Evolutionary conservation across 768 basidiomycete genomes (phyloP).

Genomic region (Agrocybe chaxingu): DNA sequence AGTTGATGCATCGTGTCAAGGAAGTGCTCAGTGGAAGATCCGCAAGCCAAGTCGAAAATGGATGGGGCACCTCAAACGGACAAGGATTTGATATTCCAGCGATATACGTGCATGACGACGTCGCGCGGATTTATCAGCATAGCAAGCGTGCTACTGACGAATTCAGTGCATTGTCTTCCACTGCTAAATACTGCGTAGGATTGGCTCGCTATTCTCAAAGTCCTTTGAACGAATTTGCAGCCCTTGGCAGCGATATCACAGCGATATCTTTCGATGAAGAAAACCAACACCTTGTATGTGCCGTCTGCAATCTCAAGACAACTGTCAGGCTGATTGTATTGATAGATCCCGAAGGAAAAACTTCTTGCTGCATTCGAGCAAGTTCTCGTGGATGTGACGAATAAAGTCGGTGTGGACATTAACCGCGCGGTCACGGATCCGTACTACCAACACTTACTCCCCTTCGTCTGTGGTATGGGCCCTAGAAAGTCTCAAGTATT

Average conservation of each 20-base stretch:
- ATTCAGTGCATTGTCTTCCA: slow-evolving; percentile 71
- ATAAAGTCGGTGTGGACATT: slow-evolving; percentile 93
- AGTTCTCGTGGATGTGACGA: slow-evolving; percentile 84
- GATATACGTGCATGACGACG: slow-evolving; percentile 84
- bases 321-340: not conserved
- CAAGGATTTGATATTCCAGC: slow-evolving; percentile 63
- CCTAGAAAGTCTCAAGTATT: slow-evolving; percentile 89
- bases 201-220: slow-evolving; percentile 91
- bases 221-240: slow-evolving; percentile 92
- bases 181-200: slow-evolving; percentile 90
- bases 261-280: slow-evolving; percentile 84
- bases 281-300: slow-evolving; percentile 77
- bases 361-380: slow-evolving; percentile 79
- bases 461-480: slow-evolving; percentile 90
- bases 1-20: slow-evolving; percentile 64
- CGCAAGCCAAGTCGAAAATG: slow-evolving; percentile 25
- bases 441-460: slow-evolving; percentile 87
- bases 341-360: slow-evolving; percentile 85
- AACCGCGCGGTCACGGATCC: slow-evolving; percentile 87
- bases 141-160: slow-evolving; percentile 83
- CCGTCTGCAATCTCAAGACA: slow-evolving; percentile 1
- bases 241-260: slow-evolving; percentile 79
- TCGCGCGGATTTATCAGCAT: slow-evolving; percentile 92
- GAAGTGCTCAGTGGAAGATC: slow-evolving; percentile 35
- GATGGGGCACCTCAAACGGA: slow-evolving; percentile 30